Evolutionary conservation across 208 protist species (phyloP).

Genomic region (Wallacemonas sp.): DNA sequence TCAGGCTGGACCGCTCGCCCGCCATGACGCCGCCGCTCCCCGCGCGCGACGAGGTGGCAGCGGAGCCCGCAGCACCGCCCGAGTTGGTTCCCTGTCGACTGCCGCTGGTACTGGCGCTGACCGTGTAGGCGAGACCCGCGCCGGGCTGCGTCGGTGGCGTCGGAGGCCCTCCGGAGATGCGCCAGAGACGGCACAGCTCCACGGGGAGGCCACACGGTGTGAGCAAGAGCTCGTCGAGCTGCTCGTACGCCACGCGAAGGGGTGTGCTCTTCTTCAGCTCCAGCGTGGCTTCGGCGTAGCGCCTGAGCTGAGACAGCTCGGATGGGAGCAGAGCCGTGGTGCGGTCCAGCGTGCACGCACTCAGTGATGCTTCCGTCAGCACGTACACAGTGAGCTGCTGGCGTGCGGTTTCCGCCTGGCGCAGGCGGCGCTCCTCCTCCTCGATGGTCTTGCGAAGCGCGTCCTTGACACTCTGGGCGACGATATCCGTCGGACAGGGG

Average conservation of each 20-base stretch:
- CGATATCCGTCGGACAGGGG: slow-evolving; percentile 54
- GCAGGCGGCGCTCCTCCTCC: slow-evolving; percentile 45
- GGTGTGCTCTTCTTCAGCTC: slow-evolving; percentile 51
- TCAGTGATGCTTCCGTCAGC: slow-evolving; percentile 50
- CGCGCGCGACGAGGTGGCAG: background rate
- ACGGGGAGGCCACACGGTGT: background rate
- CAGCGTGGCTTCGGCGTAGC: slow-evolving; percentile 38
- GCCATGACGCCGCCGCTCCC: background rate
- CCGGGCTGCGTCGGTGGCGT: background rate
- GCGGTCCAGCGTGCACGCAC: slow-evolving; percentile 26
- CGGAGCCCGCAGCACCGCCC: background rate
- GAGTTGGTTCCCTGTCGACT: too few species aligned
- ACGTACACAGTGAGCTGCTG: slow-evolving; percentile 42
- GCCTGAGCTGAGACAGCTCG: slow-evolving; percentile 20
- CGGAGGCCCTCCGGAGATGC: background rate
- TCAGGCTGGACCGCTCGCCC: slow-evolving; percentile 2
- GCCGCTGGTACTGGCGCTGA: too few species aligned
- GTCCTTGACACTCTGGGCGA: slow-evolving; percentile 58
- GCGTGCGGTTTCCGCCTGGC: slow-evolving; percentile 38
- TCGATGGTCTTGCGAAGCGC: slow-evolving; percentile 43
- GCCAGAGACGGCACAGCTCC: slow-evolving; percentile 41
- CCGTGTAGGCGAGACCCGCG: background rate
- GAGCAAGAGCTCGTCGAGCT: slow-evolving; percentile 20
- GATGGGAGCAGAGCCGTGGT: slow-evolving; percentile 52
- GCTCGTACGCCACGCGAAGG: slow-evolving; percentile 44